Percentiles rank a stretch among this genome's conserved stretches.
Conservation (phyloP, 495 filamentous ascomycete genomes). For the Neurospora hispaniola region DNA sequence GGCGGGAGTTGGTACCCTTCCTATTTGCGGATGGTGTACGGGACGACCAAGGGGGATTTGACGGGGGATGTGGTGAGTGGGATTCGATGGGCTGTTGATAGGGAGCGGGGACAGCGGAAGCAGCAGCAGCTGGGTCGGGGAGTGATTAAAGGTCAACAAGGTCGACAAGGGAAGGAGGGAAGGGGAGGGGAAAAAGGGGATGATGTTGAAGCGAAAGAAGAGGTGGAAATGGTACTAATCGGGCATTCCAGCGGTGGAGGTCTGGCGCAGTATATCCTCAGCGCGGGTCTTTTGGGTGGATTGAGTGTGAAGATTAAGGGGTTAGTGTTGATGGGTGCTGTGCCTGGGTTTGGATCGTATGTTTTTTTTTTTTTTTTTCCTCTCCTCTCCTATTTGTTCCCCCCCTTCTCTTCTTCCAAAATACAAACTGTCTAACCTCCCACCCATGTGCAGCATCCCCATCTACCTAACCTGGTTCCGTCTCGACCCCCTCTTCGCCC, state of each 20-base stretch:
- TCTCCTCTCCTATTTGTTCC: too few species aligned
- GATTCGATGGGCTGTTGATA: too few species aligned
- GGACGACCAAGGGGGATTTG: constrained; percentile 25
- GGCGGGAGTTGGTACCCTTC: constrained; percentile 37
- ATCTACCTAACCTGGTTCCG: constrained; percentile 36
- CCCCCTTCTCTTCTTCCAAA: too few species aligned
- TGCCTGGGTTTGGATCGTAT: constrained; percentile 37
- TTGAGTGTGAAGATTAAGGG: constrained; percentile 19
- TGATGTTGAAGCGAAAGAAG: too few species aligned
- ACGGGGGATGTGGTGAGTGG: constrained; percentile 33
- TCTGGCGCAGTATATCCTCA: constrained; percentile 34
- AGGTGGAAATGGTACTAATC: constrained; percentile 29
- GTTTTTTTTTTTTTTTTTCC: constrained; percentile 10
- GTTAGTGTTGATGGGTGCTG: constrained; percentile 27
- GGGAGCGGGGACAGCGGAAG: too few species aligned
- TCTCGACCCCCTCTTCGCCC: constrained; percentile 33
- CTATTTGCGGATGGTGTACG: constrained; percentile 27
- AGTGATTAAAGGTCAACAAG: too few species aligned
- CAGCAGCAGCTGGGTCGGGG: too few species aligned
- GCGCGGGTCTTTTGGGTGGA: constrained; percentile 1
- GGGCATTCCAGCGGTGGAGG: constrained; percentile 40
- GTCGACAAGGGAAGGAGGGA: too few species aligned
- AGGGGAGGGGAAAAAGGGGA: too few species aligned
- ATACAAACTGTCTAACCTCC: background rate
- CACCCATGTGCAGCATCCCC: constrained; percentile 20